Base-by-base conservation (phyloP, 768 basidiomycete species). In the Lentinula lateritia region DNA sequence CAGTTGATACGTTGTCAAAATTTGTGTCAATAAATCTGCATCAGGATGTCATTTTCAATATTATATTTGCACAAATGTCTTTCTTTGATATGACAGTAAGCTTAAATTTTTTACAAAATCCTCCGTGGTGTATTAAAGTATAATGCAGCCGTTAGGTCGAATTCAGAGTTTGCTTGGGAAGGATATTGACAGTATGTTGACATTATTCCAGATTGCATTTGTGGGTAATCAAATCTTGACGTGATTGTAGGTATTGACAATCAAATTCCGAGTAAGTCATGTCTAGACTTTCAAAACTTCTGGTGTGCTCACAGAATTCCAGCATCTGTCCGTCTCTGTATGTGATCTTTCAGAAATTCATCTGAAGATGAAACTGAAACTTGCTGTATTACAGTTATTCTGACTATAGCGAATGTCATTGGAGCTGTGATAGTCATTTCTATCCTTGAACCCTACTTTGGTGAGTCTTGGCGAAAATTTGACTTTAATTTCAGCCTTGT, bases 1-100 rank as follows among this genome's bases (percentile, higher is more conserved):
- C 75, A 4, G 79, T 86, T 64, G 86, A 87, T 62, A 70, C 81
- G 13, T 75, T 89, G 69, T 81, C 84, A 1, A 82, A 77, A 68
- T 76, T 79, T 60, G 86, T 85, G 2, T 88, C 88, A 2, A 77
- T 77, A 60, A 86, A 84, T 62, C 72, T 92, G 2, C 88, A 92
- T 66, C 75, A 80, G 50, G 69, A 76, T 50, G 81, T 85, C 0
- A 75, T 88, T n/a, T 70, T 71, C 23, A 81, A 83, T 60, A 78
- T 89, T 28, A 85, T 89, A 66, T 80, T 82, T 69, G 88, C 89
- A 0, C 89, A 88, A 0, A 90, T 89, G 85, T 78, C 83, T 1
- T 90, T 90, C 73, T 92, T 91, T 66, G 90, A 92, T 69, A 87
- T 80, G 1, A 86, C 85, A 13, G 83, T 82, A 64, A 64, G 69